Evolutionary conservation across 345 rosid species (phyloP), one percentile per base, ranked within the genome.

Genomic region (Eutrema japonicum): DNA sequence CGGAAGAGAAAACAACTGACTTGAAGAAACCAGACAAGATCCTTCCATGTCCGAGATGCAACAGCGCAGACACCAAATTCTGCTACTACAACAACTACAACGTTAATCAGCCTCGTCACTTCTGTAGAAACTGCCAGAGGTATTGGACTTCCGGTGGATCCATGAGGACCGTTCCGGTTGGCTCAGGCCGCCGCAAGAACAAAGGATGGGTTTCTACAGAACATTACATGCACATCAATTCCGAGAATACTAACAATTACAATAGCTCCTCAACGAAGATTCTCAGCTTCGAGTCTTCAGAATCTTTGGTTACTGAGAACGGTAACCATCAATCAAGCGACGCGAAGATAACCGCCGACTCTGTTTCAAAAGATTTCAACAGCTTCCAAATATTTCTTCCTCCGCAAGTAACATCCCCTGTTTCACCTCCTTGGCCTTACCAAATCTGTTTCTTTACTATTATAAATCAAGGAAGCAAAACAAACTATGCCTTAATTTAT

Each of bases 131-230:
- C 43, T 89, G 97, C 58, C 96, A 92, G 66, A 82, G 97, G 69
- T 92, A 92, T 75, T 88, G 97, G 97, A 92, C 96, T 16, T 89
- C 92, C 0, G 97, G 97, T 53, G 97, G 97, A 50, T 79, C 90
- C 33, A 86, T 88, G 94, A 85, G 96, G 72, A 92, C 84, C 59
- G 87, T 89, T 2, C 92, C 97, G 0, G 84, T 92, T 11, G 96
- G 97, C 10, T 87, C 96, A 37, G 96, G 97, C 11, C 86, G 97
- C 0, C 89, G 96, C 56, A 92, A 87, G 83, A 92, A 84, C 79
- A 89, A 89, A 67, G 82, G 81, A 83, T 63, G 87, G 78, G 72
- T 83, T 74, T 38, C 79, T 43, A 33, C 54, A 58, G 75, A 83
- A 47, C 74, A 56, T 41, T 73, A 65, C 50, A 8, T 65, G 9